Evolutionary conservation across 495 filamentous ascomycete genomes (phyloP), one percentile per base, ranked within the genome.

Genomic region (Margaritispora aquatica): DNA sequence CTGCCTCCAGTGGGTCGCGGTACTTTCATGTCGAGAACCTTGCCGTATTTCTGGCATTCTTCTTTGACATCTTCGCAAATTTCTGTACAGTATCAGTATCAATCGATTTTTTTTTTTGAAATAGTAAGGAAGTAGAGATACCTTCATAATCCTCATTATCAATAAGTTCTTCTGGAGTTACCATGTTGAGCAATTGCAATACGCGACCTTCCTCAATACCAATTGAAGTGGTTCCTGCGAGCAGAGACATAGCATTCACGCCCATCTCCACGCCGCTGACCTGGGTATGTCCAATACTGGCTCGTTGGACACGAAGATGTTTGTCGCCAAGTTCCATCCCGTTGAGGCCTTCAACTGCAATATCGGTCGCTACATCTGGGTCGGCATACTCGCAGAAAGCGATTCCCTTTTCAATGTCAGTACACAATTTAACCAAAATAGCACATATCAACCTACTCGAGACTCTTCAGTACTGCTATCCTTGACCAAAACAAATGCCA

Each of bases 191-290:
- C 47, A 99, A 74, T 73, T 96, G 90, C 59, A 99, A 67, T 15
- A 99, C 92, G 47, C 91, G 82, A 57, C 86, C 83, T 47, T 83
- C 83, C 59, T 92, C 89, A 36, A 88, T 69, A 59, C 92, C 87
- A 46, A 80, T 78, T 29, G 88, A 88, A 8, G 89, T 93, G 34
- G 93, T 96, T 47, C 92, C 91, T 29, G 94, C 94, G 68, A 99
- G 92, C 89, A 97, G 92, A 26, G 92, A 94, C 90, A 99, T 97
- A 61, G 93, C 95, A 62, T 96, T 96, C 60, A 97, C 92, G 24
- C 92, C 87, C 87, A 96, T 93, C 65, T 97, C 94, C 19, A 94
- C 77, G 46, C 91, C 90, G 52, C 89, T 76, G 11, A 89, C 91
- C 70, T 99, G 94, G 24, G 90, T 92, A 63, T 88, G 86, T 57